Base-by-base conservation (phyloP, 768 basidiomycete genomes). In the Lentinula boryana region DNA sequence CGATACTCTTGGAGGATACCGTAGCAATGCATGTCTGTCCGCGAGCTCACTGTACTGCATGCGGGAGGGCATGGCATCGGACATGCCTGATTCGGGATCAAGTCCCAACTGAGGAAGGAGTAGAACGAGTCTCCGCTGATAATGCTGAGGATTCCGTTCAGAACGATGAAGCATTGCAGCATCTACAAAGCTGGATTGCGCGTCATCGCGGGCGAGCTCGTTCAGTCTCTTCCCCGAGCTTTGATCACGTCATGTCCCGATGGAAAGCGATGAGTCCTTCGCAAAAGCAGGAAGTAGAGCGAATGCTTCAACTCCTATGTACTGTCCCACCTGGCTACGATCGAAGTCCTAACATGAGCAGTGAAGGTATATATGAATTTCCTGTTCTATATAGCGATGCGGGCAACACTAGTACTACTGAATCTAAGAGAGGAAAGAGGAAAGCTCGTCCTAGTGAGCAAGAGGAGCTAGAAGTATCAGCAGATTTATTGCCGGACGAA, bases 61-160 rank as follows among this genome's bases (percentile, higher is more conserved):
- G 57, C 12, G 57, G 57, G n/a, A 58, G 32, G 33, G 57, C 57
- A n/a, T 58, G 48, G 43, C 57, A 58, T 49, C 27, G 57, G 23
- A 35, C 46, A 27, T 58, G 57, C 23, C n/a, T 46, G 6, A 46
- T 48, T 23, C 31, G 46, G 27, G 46, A 58, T 18, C 23, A 49
- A 33, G 32, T 3, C 31, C 12, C 3, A 7, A 38, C 5, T 33
- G 32, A 53, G 15, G 31, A 53, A 53, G 36, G 5, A 15, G 43
- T 16, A 10, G 44, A 49, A 31, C 13, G 27, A 16, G 31, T 9
- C 15, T 12, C 2, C 38, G 15, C 18, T 12, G 21, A 1, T 27
- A 40, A 57, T 16, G 33, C 9, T 32, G 57, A 33, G 13, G n/a
- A 46, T 27, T 5, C 10, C 16, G n/a, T n/a, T 49, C 18, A 21